phyloP scores from a whole-genome alignment of 345 rosid genomes.

The Boechera stricta region DNA sequence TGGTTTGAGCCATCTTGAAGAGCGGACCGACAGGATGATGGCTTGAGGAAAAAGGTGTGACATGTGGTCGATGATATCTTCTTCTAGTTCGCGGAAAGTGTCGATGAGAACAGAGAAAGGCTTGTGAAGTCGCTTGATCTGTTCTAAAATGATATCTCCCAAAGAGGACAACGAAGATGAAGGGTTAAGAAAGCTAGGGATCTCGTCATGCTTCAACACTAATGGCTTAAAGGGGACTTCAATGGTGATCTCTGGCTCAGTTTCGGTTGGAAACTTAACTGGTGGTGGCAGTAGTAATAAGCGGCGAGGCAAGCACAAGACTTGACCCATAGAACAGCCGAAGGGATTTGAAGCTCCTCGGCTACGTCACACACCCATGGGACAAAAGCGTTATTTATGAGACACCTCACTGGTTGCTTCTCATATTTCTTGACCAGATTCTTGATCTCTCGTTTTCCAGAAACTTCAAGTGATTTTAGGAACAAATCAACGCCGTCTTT shows the following conservation, averaged over 20 bases:
- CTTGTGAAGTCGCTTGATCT: conserved; percentile 57
- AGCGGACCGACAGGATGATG: conserved; percentile 66
- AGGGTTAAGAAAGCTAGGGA: conserved; percentile 78
- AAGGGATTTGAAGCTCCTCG: conserved; percentile 62
- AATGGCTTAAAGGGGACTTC: conserved; percentile 59
- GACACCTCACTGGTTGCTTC: conserved; percentile 53
- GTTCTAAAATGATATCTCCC: conserved; percentile 55
- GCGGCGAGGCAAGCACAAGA: conserved; percentile 72
- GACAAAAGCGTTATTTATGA: conserved; percentile 71
- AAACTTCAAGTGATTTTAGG: conserved; percentile 47
- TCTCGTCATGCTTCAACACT: conserved; percentile 65
- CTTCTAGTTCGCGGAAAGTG: conserved; percentile 72
- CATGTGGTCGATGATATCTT: conserved; percentile 59
- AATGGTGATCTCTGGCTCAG: conserved; percentile 57
- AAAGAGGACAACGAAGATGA: conserved; percentile 42
- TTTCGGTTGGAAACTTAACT: conserved; percentile 56
- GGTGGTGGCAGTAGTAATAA: conserved; percentile 66
- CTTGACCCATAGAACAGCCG: conserved; percentile 89
- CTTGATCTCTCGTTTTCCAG: conserved; percentile 52
- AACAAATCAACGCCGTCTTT: too few relatives aligned
- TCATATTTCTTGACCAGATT: conserved; percentile 49
- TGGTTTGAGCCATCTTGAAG: conserved; percentile 55
- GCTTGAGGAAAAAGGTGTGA: conserved; percentile 51
- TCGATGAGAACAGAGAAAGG: conserved; percentile 68
- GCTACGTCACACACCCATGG: conserved; percentile 90